Base-by-base conservation (phyloP, 1,284 basidiomycete genomes). In the Megacollybia platyphylla region DNA sequence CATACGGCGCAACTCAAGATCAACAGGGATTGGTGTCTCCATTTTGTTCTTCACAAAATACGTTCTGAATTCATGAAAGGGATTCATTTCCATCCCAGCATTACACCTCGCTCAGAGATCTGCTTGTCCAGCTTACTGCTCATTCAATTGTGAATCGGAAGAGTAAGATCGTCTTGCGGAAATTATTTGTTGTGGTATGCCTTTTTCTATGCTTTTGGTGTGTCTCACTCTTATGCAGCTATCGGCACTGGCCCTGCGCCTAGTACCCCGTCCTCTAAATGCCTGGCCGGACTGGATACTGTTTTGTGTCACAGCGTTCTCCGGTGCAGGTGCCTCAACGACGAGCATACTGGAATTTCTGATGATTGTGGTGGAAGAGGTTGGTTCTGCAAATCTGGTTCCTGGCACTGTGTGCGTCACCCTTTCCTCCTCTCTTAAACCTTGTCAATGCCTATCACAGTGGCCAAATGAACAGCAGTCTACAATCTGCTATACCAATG, bases 1-100 rank as follows among this genome's bases (percentile, higher is more conserved):
- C 88, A 92, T 55, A 93, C 87, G 0, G 76, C 84, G 1, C 87
- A 91, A 56, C 86, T 91, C 47, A 93, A 93, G 71, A 88, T 92
- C 51, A 78, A 84, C 13, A 68, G 89, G 49, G 89, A 92, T 56
- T 90, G 88, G 88, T 90, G 54, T 51, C 79, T 58, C 41, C n/a
- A 27, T 10, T 43, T 36, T 48, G 11, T 35, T 40, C 5, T 31
- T 32, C 9, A 13, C 2, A 18, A 18, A 40, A 28, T 40, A 15
- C 17, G 17, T 13, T 8, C 11, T 29, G 13, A 24, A 27, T 20
- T 10, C 4, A 37, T 36, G 13, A 7, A 38, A 87, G 83, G 79
- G 71, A 76, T 9, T 54, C 64, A 1, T 78, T 86, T 51, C 78
- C 81, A 0, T 48, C 58, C 27, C 72, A 78, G 36, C 64, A 78